phyloP scores from a whole-genome alignment of 768 basidiomycete genomes.

The Suillus variegatus region DNA sequence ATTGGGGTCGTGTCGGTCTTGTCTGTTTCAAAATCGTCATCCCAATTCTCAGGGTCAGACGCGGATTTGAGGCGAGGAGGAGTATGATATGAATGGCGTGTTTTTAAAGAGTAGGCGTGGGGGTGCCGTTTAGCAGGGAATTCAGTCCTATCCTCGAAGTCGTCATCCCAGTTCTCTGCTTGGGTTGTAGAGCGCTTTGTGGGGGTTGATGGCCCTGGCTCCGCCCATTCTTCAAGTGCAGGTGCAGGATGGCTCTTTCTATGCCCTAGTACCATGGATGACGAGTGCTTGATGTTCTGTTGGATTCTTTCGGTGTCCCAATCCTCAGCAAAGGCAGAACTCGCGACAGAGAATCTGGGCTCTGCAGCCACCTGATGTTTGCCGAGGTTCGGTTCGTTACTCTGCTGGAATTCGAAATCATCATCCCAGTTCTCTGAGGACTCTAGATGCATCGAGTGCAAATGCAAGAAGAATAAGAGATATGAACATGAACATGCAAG shows the following conservation, averaged over 20 bases:
- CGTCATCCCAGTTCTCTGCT: conserved; percentile 68
- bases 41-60: conserved; percentile 57
- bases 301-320: conserved; percentile 40
- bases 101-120: conserved; percentile 22
- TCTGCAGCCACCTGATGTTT: conserved; percentile 22
- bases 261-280: conserved; percentile 5
- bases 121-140: conserved; percentile 34
- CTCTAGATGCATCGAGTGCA: conserved; percentile 22
- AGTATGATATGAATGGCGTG: conserved; percentile 32
- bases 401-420: conserved; percentile 65
- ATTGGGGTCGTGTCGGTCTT: conserved; percentile 31
- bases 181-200: conserved; percentile 35
- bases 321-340: conserved; percentile 41
- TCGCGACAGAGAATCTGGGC: conserved; percentile 38
- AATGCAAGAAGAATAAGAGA: conserved; percentile 5
- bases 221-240: conserved; percentile 42
- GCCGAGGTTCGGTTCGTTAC: conserved; percentile 26
- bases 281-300: not conserved
- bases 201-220: conserved; percentile 54
- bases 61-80: conserved; percentile 24
- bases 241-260: conserved; percentile 13
- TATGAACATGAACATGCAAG: conserved; percentile 1
- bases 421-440: conserved; percentile 81
- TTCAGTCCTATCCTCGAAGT: conserved; percentile 57
- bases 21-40: conserved; percentile 58